Base-by-base conservation (phyloP, 2,329 filamentous ascomycete species). In the Capronia americana region DNA sequence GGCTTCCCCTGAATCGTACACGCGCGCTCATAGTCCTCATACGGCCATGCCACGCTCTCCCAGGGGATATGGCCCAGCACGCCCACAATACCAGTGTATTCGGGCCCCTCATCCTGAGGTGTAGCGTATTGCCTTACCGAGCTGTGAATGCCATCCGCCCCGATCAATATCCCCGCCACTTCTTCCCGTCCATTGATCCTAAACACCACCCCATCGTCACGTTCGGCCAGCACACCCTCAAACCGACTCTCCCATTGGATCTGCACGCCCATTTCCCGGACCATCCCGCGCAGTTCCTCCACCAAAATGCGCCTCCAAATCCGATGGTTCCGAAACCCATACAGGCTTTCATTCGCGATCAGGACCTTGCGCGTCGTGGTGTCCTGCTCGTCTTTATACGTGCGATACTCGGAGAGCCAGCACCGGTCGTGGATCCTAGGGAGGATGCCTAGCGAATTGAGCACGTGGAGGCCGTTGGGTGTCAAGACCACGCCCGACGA, bases 91-190 rank as follows among this genome's bases (percentile, higher is more conserved):
- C 83, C 83, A 0, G 81, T 83, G 70, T 86, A 88, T 1, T 75
- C 77, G 1, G 86, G 83, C 34, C 79, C 73, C 0, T 84, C 70
- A 0, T 81, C 78, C 4, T 55, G 32, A 0, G 84, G 83, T 53
- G 82, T 78, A 0, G 88, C 75, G 51, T 86, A 81, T 3, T 75
- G 78, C 4, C 86, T 80, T 0, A 88, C 83, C 0, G 75, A 78
- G 0, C 85, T 87, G 72, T 88, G 84, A 57, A 88, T 88, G 1
- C 86, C 86, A 64, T 88, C 86, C 0, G 85, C 84, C 0, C 85
- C 86, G n/a, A 88, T 76, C 0, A 88, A 78, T 12, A 86, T 72
- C 1, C 74, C 69, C 0, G 84, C 82, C 0, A 70, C 73, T 0
- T 71, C 76, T 0, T 73, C 77, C 0, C 76, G 76, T 0, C 83